These are phyloP conservation scores for Lecanicillium sp. DNA, from an alignment of 2,329 filamentous ascomycete species.

Conservation along the genomic window DNA sequence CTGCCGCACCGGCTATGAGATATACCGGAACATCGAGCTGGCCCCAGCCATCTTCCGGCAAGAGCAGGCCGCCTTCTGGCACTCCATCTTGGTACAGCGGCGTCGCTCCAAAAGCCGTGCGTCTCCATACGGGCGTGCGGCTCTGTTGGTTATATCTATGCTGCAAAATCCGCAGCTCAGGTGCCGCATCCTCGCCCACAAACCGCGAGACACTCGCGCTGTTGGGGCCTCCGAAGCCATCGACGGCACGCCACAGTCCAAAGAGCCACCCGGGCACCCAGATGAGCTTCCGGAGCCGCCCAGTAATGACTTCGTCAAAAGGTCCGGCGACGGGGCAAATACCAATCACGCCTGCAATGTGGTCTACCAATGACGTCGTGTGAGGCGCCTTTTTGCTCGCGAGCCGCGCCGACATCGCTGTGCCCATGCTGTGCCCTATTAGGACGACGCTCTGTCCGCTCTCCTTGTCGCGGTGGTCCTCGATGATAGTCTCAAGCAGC, in stretches of 20 bases:
- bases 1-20: conserved; percentile 69
- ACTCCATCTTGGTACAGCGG: conserved; percentile 49
- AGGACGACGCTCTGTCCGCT: conserved; percentile 66
- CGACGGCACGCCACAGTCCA: conserved; percentile 68
- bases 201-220: conserved; percentile 77
- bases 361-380: conserved; percentile 43
- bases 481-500: conserved; percentile 67
- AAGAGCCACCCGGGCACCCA: conserved; percentile 67
- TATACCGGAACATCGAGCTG: conserved; percentile 67
- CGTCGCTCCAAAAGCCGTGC: conserved; percentile 68
- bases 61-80: conserved; percentile 55
- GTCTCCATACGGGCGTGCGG: conserved; percentile 70
- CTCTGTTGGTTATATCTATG: conserved; percentile 76
- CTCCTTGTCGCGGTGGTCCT: conserved; percentile 60
- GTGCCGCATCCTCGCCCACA: conserved; percentile 58
- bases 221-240: conserved; percentile 67
- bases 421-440: conserved; percentile 87
- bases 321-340: conserved; percentile 72
- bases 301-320: conserved; percentile 36
- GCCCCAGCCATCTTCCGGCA: conserved; percentile 60
- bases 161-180: conserved; percentile 60
- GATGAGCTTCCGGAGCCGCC: conserved; percentile 48
- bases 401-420: conserved; percentile 65
- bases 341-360: conserved; percentile 69
- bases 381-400: conserved; percentile 40